Conservation (phyloP, 371 early-diverging fungal genomes). For the Parasitella parasitica region DNA sequence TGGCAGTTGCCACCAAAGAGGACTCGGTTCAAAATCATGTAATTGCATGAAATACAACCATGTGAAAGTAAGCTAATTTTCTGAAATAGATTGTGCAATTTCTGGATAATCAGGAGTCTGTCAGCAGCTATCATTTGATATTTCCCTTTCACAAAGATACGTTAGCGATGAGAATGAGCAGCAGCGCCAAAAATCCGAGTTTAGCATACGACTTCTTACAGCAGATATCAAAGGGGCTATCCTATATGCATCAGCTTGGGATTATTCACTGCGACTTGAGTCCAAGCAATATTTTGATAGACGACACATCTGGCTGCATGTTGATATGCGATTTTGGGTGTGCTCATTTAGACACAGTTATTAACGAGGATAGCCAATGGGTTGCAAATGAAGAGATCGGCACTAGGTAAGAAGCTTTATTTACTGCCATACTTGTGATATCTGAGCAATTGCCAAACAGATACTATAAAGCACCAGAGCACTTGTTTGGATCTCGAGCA, state of each 20-base stretch:
- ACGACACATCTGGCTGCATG: constrained; percentile 41
- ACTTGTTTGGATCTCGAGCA: constrained; percentile 36
- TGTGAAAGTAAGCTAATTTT: background rate
- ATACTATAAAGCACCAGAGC: constrained; percentile 51
- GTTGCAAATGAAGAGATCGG: constrained; percentile 34
- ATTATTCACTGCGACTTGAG: constrained; percentile 78
- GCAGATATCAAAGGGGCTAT: constrained; percentile 59
- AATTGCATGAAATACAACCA: background rate
- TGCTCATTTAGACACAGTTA: constrained; percentile 34
- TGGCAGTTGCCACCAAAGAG: constrained; percentile 19
- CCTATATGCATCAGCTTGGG: constrained; percentile 57
- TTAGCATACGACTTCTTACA: constrained; percentile 28
- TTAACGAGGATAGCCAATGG: background rate
- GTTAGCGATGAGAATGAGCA: constrained; percentile 1
- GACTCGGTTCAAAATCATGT: constrained; percentile 30
- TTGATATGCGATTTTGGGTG: constrained; percentile 87
- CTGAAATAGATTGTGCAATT: constrained; percentile 31
- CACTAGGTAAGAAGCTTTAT: constrained; percentile 26
- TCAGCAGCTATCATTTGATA: constrained; percentile 16
- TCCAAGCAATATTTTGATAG: constrained; percentile 71
- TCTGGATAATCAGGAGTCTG: constrained; percentile 18
- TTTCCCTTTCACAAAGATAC: constrained; percentile 35
- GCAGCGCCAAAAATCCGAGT: background rate
- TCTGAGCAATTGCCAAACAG: constrained; percentile 4
- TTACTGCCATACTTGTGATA: too few species aligned